Evolutionary conservation across 2,329 filamentous ascomycete species (phyloP), one percentile per base, ranked within the genome.

Genomic region (Alternaria atra): DNA sequence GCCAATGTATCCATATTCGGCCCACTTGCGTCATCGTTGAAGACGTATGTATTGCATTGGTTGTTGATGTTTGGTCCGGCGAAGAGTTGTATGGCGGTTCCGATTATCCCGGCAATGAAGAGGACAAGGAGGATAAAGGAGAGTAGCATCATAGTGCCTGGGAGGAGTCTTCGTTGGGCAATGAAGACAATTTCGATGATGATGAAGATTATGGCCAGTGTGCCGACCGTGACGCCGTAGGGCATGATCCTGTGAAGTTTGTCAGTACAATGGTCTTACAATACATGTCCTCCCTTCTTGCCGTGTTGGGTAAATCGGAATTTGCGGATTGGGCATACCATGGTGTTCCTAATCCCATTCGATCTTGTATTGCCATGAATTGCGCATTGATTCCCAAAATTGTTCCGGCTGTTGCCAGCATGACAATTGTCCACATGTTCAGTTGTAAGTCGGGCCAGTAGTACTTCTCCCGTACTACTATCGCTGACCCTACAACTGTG

Each of bases 371-470:
- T 2, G 78, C 68, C 74, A 89, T 85, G 68, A 90, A 89, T 76
- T 84, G 84, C 17, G 86, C 84, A 70, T 86, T 88, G 43, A 90
- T 83, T 7, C 87, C 87, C 2, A 89, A 78, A 55, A 87, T 84
- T 53, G 84, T 84, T 27, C 85, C 82, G 10, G 86, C 86, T 2
- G 84, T 84, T 1, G 83, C 84, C 15, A 89, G 80, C 74, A 89
- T 87, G 66, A 89, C 80, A 67, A 89, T 84, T 54, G 87, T 85
- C 87, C 87, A 90, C 70, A 88, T 77, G 70, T 89, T 89, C 66
- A 90, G 82, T 70, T 89, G 87, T 50, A 86, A 80, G 75, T 89
- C 87, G 3, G 87, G 87, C 87, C 87, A 90, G 79, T 84, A 85
- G 80, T 89, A 89, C 69, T 84, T 82, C 66, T 83, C 77, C 30